Evolutionary conservation across 352 stramenopile genomes (phyloP).

Genomic region (Globisporangium okanoganense): DNA sequence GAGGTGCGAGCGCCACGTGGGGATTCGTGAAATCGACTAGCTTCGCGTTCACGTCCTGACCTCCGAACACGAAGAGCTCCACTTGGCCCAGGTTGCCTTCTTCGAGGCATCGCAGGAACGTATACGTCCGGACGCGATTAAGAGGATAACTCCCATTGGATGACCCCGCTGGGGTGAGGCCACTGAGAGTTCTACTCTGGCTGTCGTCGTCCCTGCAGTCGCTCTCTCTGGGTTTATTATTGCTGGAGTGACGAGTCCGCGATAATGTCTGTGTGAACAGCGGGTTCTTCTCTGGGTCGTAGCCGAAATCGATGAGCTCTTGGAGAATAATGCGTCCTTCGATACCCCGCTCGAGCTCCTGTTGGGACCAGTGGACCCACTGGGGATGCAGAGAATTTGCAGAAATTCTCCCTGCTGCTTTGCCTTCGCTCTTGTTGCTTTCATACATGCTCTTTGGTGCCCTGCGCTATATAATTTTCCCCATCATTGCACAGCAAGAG

Average conservation of each 20-base stretch:
- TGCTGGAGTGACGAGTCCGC: neutral
- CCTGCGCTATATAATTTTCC: too few species aligned
- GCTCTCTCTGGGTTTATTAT: neutral
- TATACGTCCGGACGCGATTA: slow-evolving; percentile 26
- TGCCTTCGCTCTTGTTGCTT: slow-evolving; percentile 10
- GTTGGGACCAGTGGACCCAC: slow-evolving; percentile 66
- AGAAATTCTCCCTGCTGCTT: neutral
- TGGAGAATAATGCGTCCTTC: slow-evolving; percentile 49
- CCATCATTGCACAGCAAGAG: too few species aligned
- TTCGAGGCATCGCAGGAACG: slow-evolving; percentile 46
- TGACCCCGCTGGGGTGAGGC: neutral
- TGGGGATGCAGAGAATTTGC: slow-evolving; percentile 39
- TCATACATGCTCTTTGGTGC: slow-evolving; percentile 41
- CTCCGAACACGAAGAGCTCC: slow-evolving; percentile 62
- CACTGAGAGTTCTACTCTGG: neutral
- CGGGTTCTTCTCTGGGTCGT: slow-evolving; percentile 45
- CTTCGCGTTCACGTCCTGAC: slow-evolving; percentile 52
- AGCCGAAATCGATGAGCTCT: slow-evolving; percentile 48
- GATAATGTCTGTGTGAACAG: slow-evolving; percentile 38
- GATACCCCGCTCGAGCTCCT: slow-evolving; percentile 58
- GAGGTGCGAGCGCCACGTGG: slow-evolving; percentile 31
- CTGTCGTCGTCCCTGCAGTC: slow-evolving; percentile 23
- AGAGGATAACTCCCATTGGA: neutral
- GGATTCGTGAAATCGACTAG: slow-evolving; percentile 33
- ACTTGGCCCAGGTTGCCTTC: slow-evolving; percentile 37